phyloP scores from a whole-genome alignment of 768 basidiomycete genomes.

The Megacollybia marginata region DNA sequence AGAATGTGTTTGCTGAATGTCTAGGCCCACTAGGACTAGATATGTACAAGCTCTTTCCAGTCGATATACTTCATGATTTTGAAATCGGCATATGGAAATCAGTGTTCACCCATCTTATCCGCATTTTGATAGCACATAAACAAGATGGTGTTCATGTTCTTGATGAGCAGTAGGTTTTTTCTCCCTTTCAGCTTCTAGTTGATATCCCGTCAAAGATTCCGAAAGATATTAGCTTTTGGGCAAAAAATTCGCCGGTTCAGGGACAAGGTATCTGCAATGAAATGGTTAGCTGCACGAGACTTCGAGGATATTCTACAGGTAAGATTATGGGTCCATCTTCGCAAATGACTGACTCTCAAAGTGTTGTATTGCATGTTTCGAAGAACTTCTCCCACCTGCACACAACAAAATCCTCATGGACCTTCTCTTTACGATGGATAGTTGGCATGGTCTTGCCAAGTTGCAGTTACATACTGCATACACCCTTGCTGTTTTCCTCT shows the following conservation, averaged over 20 bases:
- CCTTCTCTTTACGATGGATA: slow-evolving; percentile 8
- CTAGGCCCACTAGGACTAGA: slow-evolving; percentile 7
- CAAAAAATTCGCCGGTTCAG: slow-evolving; percentile 13
- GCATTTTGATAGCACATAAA: slow-evolving; percentile 10
- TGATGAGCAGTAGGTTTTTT: slow-evolving; percentile 7
- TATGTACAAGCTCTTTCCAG: slow-evolving; percentile 7
- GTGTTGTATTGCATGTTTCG: slow-evolving; percentile 20
- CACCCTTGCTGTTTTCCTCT: slow-evolving; percentile 9
- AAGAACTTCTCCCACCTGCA: slow-evolving; percentile 16
- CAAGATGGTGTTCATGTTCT: slow-evolving; percentile 5
- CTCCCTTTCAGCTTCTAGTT: not conserved
- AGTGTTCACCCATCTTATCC: slow-evolving; percentile 14
- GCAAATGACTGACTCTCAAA: not conserved
- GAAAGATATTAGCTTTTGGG: slow-evolving; percentile 1
- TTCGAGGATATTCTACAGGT: slow-evolving; percentile 23
- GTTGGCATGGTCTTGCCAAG: slow-evolving; percentile 19
- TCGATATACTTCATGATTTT: slow-evolving; percentile 17
- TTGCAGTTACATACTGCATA: slow-evolving; percentile 14
- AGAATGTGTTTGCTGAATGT: slow-evolving; percentile 22
- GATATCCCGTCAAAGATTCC: slow-evolving; percentile 1
- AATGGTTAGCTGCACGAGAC: slow-evolving; percentile 13
- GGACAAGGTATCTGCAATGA: slow-evolving; percentile 11
- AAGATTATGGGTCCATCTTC: not conserved
- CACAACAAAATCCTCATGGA: slow-evolving; percentile 10
- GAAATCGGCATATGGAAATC: slow-evolving; percentile 18